These are phyloP conservation scores for Lathyrus aphaca DNA, from an alignment of 306 rosid genomes.

Conservation along the genomic window DNA sequence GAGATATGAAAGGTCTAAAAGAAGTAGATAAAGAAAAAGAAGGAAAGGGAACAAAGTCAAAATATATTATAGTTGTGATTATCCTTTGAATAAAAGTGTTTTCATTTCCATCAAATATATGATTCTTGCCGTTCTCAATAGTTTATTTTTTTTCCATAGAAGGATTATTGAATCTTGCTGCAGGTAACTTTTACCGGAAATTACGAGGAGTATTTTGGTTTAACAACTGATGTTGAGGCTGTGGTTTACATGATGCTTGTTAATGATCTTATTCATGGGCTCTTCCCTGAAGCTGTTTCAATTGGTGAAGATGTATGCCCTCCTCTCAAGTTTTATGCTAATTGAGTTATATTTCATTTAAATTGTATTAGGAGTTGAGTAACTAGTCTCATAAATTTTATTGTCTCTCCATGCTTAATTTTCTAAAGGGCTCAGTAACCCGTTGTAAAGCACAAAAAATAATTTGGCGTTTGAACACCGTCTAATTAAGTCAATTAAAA, in stretches of 20 bases:
- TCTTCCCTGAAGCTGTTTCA: constrained; percentile 83
- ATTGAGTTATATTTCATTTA: constrained; percentile 21
- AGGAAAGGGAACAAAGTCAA: constrained; percentile 11
- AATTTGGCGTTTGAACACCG: constrained; percentile 20
- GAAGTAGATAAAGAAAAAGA: constrained; percentile 8
- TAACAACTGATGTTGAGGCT: constrained; percentile 90
- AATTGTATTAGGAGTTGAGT: constrained; percentile 23
- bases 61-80: constrained; percentile 13
- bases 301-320: constrained; percentile 96
- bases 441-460: constrained; percentile 20
- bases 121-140: constrained; percentile 19
- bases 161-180: constrained; percentile 16
- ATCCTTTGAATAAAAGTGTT: constrained; percentile 22
- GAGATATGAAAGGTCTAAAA: constrained; percentile 10
- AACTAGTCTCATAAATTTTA: constrained; percentile 22
- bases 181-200: constrained; percentile 93
- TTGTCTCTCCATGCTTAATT: constrained; percentile 24
- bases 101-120: constrained; percentile 5
- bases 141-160: constrained; percentile 11
- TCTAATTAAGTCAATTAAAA: constrained; percentile 24
- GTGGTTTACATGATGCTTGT: constrained; percentile 93
- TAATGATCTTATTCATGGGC: constrained; percentile 95
- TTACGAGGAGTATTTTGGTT: constrained; percentile 87
- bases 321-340: constrained; percentile 38
- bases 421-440: constrained; percentile 16